Evolutionary conservation across 768 basidiomycete genomes (phyloP).

Genomic region (Tulasnella sp.): DNA sequence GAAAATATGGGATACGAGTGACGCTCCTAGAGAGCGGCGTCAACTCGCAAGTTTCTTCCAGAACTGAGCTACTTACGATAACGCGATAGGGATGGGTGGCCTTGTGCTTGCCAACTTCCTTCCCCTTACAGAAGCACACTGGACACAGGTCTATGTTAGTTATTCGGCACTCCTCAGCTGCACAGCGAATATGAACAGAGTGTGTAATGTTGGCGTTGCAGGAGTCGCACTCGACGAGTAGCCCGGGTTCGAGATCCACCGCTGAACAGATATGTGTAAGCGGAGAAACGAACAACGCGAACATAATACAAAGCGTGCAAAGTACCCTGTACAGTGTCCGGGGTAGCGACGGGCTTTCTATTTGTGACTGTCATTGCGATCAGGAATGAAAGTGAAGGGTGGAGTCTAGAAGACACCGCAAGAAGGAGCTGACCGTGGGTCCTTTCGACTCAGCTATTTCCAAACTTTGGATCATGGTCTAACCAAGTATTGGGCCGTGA

Average conservation of each 20-base stretch:
- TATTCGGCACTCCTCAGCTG: constrained; percentile 61
- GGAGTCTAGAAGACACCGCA: no score
- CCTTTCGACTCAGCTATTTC: no score
- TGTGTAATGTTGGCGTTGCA: constrained; percentile 87
- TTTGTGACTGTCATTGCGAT: constrained; percentile 17
- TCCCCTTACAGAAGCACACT: constrained; percentile 81
- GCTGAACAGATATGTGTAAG: neutral
- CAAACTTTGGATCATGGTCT: no score
- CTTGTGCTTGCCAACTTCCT: constrained; percentile 78
- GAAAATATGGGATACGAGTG: constrained; percentile 94
- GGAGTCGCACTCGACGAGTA: constrained; percentile 73
- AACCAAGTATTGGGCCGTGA: no score
- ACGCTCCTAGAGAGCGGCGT: constrained; percentile 50
- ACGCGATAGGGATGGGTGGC: constrained; percentile 83
- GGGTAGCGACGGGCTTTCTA: constrained; percentile 8
- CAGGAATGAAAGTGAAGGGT: no score
- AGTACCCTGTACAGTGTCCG: neutral
- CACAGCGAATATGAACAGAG: constrained; percentile 94
- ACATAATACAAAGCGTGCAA: neutral
- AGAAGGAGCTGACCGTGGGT: no score
- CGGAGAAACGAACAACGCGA: neutral
- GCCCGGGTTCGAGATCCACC: constrained; percentile 47
- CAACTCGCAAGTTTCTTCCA: no score
- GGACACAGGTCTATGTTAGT: constrained; percentile 86
- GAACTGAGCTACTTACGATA: constrained; percentile 54